Conservation (phyloP, 1,284 basidiomycete species). For the Microbotryum silenes-acaulis region DNA sequence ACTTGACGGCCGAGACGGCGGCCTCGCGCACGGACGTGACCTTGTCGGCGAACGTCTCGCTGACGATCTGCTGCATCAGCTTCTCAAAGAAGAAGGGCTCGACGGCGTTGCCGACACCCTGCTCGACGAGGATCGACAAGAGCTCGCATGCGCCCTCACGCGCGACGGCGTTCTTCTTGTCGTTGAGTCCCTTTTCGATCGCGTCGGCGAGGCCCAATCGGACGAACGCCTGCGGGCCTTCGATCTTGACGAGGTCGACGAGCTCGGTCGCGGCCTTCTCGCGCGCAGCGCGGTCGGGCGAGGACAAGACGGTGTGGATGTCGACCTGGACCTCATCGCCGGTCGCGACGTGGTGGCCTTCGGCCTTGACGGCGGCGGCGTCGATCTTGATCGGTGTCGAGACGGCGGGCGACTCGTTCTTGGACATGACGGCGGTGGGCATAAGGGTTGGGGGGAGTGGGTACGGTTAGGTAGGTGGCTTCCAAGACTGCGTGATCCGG, state of each 20-base stretch:
- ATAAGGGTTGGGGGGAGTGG: constrained; percentile 3
- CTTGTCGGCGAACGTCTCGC: constrained; percentile 91
- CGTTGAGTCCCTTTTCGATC: constrained; percentile 46
- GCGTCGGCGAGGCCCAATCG: constrained; percentile 71
- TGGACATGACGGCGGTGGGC: constrained; percentile 18
- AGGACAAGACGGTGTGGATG: constrained; percentile 40
- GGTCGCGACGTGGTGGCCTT: constrained; percentile 16
- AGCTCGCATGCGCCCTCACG: constrained; percentile 76
- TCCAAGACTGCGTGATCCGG: too few species aligned
- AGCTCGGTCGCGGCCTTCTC: constrained; percentile 43
- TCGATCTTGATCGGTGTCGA: constrained; percentile 21
- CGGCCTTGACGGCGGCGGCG: constrained; percentile 24
- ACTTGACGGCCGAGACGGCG: constrained; percentile 74
- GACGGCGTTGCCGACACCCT: constrained; percentile 71
- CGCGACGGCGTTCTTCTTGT: constrained; percentile 57
- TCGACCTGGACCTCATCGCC: constrained; percentile 42
- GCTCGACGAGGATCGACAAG: constrained; percentile 59
- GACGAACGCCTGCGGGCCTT: constrained; percentile 73
- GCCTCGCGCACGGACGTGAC: constrained; percentile 74
- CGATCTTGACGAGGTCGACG: constrained; percentile 44
- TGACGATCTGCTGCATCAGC: constrained; percentile 70
- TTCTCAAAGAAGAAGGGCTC: constrained; percentile 78
- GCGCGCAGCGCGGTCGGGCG: constrained; percentile 36
- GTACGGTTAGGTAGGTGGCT: too few species aligned
- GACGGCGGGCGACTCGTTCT: constrained; percentile 17